Percentiles rank a stretch among this genome's conserved stretches.
Conservation (phyloP, 768 basidiomycete genomes). For the Tulasnella calospora region DNA sequence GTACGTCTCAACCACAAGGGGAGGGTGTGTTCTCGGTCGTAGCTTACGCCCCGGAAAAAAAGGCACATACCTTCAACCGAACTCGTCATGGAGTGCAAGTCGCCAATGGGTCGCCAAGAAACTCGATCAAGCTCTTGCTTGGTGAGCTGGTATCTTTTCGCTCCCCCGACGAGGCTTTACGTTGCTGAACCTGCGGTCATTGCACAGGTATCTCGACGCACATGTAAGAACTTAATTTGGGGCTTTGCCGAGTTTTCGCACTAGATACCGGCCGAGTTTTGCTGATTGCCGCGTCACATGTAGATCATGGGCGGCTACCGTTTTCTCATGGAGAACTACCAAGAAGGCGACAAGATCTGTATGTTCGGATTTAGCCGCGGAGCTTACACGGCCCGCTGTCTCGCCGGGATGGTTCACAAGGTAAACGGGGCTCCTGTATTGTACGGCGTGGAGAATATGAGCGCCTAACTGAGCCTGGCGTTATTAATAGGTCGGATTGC, state of each 20-base stretch:
- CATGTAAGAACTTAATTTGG: constrained; percentile 41
- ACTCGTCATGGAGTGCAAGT: constrained; percentile 57
- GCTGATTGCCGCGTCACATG: background rate
- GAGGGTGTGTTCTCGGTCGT: background rate
- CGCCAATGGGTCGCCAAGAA: constrained; percentile 52
- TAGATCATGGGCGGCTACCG: constrained; percentile 25
- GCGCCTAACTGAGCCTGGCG: background rate
- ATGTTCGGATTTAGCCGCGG: constrained; percentile 30
- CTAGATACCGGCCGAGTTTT: background rate
- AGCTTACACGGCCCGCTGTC: constrained; percentile 28
- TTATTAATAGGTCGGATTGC: constrained; percentile 21
- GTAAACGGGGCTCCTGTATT: constrained; percentile 3
- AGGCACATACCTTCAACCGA: constrained; percentile 31
- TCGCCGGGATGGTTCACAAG: constrained; percentile 27
- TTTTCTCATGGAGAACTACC: constrained; percentile 24
- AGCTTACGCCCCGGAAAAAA: constrained; percentile 36
- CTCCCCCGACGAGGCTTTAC: background rate
- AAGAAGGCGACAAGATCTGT: constrained; percentile 24
- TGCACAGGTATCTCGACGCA: constrained; percentile 56
- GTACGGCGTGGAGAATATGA: background rate
- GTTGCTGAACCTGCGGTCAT: background rate
- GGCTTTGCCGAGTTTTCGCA: too few relatives aligned
- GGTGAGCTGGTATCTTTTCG: constrained; percentile 40
- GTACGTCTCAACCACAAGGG: background rate
- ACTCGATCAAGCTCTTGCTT: constrained; percentile 65